Evolutionary conservation across 2,329 filamentous ascomycete genomes (phyloP), one percentile per base, ranked within the genome.

Genomic region (Microsporum audouinii): DNA sequence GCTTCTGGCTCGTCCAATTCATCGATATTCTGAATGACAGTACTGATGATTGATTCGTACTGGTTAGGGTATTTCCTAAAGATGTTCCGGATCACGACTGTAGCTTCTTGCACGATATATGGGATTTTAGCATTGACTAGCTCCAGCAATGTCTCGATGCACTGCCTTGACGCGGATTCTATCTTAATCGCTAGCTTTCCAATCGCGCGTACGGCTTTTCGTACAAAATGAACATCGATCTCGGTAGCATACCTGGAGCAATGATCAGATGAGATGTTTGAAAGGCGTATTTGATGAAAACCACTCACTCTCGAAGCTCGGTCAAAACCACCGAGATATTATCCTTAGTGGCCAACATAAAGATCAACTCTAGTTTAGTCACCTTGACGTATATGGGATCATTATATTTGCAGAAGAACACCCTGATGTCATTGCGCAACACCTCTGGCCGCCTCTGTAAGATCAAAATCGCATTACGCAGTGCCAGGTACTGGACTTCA

Each of bases 401-500:
- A 73, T 99, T 99, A 77, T 99, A 99, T 80, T 99, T 99, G 84
- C 94, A 99, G 77, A 99, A 99, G 77, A 99, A 99, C 36, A 99
- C 94, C 55, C 94, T 85, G 64, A 99, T 97, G 73, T 99, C 94
- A 74, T 96, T 97, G 65, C 91, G 85, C 60, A 99, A 76, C 6
- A 99, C 92, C 70, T 97, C 94, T 0, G 94, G 94, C 61, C 92
- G 83, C 68, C 92, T 83, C 73, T 99, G 94, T 59, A 99, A 79
- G 67, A 99, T 99, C 12, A 99, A 80, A 1, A 99, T 81, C 0
- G 94, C 94, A 71, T 99, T 99, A 65, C 94, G 83, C 17, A 99
- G 81, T 0, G 94, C 94, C 5, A 99, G 82, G 71, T 99, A 99
- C 73, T 99, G 94, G n/a, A 99, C 94, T 72, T 99, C 94, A 0